Evolutionary conservation across 495 filamentous ascomycete genomes (phyloP), one percentile per base, ranked within the genome.

Genomic region (Daldinia loculata): DNA sequence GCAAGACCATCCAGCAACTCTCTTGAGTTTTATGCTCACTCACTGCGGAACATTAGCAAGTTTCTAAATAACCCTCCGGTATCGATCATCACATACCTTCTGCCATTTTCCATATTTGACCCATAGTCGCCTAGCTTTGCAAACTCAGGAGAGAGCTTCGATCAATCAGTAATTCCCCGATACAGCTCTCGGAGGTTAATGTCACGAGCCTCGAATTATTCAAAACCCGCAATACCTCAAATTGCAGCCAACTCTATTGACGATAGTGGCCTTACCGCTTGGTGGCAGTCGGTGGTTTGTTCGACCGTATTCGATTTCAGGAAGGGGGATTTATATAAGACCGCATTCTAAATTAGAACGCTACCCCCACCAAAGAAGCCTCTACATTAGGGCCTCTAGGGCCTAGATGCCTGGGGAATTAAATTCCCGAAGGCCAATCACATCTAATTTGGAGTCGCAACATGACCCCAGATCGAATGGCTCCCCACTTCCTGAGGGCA

Each of bases 1-100:
- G 88, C 0, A 95, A 82, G 26, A 92, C 83, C 22, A 94, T 89
- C 92, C 92, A 95, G 77, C 92, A 94, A 71, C 89, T 88, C 8
- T 88, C 82, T 11, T 87, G 77, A 1, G 86, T 86, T 65, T 87
- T 90, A 77, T 94, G 92, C 63, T 85, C 82, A 4, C 84, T 83
- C 53, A 93, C 83, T 85, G 32, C 1, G 55, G 11, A 22, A 12
- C 36, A 9, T 67, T 19, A 67, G 36, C 14, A 57, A 24, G 39
- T 6, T 0, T 4, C 22, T 43, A 29, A 27, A 19, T 17, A 50
- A 30, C 19, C 6, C 14, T 39, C 19, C n/a, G 34, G 27, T 29
- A 53, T 8, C 24, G 36, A 11, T 48, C 27, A 30, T 51, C 14
- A 69, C 56, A 3, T 36, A 72, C 70, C 65, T 59, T 72, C 70